A percentile compares a stretch with the other conserved stretches of the same genome.
These are phyloP conservation scores for Apiospora hydei DNA, from an alignment of 2,329 filamentous ascomycete species.

Conservation along the genomic window DNA sequence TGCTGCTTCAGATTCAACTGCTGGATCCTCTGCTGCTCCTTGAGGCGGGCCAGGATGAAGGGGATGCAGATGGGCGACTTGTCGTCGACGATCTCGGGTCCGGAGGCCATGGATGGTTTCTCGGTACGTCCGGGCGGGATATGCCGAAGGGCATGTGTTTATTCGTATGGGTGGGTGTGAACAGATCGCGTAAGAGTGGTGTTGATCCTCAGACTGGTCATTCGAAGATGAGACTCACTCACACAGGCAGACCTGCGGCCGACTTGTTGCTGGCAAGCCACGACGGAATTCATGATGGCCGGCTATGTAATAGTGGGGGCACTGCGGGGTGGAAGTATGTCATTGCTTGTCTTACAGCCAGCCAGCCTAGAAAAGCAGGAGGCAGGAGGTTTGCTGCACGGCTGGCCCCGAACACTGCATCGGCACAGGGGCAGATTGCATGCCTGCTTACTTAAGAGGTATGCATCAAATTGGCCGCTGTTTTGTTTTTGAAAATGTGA, in stretches of 20 bases:
- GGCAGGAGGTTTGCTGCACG: neutral
- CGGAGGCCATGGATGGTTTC: neutral
- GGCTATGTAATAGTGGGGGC: slow-evolving; percentile 4
- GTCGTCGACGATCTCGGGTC: slow-evolving; percentile 68
- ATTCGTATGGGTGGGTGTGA: neutral
- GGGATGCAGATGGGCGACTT: slow-evolving; percentile 80
- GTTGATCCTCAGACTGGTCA: neutral
- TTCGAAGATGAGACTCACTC: neutral
- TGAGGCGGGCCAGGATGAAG: slow-evolving; percentile 72
- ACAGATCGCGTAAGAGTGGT: neutral
- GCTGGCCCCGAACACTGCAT: neutral
- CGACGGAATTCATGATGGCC: slow-evolving; percentile 11
- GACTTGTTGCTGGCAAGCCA: neutral
- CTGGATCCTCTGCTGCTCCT: slow-evolving; percentile 51
- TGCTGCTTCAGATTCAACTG: slow-evolving; percentile 26
- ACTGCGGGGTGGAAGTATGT: neutral
- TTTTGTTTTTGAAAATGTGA: neutral
- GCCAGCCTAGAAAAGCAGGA: neutral
- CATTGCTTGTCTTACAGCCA: neutral
- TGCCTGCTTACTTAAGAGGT: neutral
- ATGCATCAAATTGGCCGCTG: neutral
- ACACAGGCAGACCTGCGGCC: neutral
- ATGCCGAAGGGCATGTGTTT: neutral
- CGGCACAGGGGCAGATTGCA: neutral
- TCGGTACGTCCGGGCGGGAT: neutral